phyloP scores from a whole-genome alignment of 768 basidiomycete genomes.

The Termitomyces sp. region DNA sequence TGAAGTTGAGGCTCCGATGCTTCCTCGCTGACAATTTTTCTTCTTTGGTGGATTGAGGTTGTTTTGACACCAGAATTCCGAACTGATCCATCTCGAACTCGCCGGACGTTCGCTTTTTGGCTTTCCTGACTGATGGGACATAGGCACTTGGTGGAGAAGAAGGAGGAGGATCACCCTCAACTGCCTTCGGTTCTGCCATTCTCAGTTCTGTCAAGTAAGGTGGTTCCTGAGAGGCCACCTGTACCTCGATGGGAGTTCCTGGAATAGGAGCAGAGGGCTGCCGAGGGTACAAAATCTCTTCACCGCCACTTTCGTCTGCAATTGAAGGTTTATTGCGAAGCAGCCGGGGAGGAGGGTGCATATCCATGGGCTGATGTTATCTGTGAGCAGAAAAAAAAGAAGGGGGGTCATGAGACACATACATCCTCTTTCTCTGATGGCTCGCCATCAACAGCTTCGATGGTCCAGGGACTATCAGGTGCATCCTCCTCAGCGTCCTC shows the following conservation, averaged over 20 bases:
- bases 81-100: slow-evolving; percentile 80
- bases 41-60: slow-evolving; percentile 39
- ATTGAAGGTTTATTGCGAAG: slow-evolving; percentile 63
- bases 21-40: slow-evolving; percentile 55
- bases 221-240: slow-evolving; percentile 20
- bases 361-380: slow-evolving; percentile 38
- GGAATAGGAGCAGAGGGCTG: slow-evolving; percentile 35
- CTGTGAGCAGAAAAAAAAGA: slow-evolving; percentile 5
- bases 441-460: slow-evolving; percentile 83
- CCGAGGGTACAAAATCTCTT: slow-evolving; percentile 87
- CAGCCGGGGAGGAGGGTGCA: slow-evolving; percentile 44
- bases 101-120: slow-evolving; percentile 77
- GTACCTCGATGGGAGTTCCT: slow-evolving; percentile 27
- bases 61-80: slow-evolving; percentile 58
- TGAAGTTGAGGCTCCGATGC: slow-evolving; percentile 70
- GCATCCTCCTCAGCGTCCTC: slow-evolving; percentile 49
- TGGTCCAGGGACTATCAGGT: slow-evolving; percentile 86
- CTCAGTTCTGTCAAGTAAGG: slow-evolving; percentile 28
- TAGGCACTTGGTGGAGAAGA: slow-evolving; percentile 71
- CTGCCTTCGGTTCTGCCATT: slow-evolving; percentile 30
- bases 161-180: slow-evolving; percentile 21
- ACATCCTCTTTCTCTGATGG: slow-evolving; percentile 71
- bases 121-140: slow-evolving; percentile 46
- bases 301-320: slow-evolving; percentile 84
- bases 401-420: slow-evolving; percentile 21